Percentiles rank a stretch among this genome's conserved stretches.
These are phyloP conservation scores for Penicillium fimorum DNA, from an alignment of 495 filamentous ascomycete genomes.

Conservation along the genomic window DNA sequence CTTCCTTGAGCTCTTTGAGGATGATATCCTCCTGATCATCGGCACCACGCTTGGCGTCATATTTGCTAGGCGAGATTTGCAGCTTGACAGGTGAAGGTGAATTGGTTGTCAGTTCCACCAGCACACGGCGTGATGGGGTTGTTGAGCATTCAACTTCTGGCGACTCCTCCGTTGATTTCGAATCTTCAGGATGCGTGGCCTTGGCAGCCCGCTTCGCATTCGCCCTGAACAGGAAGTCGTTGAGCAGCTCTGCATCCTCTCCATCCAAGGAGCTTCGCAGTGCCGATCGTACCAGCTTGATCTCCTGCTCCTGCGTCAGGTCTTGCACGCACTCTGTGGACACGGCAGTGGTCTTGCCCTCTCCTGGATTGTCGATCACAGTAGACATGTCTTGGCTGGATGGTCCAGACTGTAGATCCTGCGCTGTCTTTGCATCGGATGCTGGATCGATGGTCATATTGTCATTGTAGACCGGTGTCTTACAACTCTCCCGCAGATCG, in stretches of 20 bases:
- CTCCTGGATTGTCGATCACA: constrained; percentile 7
- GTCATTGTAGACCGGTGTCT: constrained; percentile 19
- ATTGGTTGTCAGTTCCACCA: constrained; percentile 54
- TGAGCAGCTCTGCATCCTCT: constrained; percentile 59
- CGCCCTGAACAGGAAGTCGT: constrained; percentile 60
- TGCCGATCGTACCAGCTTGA: constrained; percentile 42
- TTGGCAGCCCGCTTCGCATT: constrained; percentile 59
- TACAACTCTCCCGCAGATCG: constrained; percentile 4
- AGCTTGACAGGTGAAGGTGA: constrained; percentile 51
- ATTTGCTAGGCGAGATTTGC: constrained; percentile 33
- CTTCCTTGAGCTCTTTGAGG: constrained; percentile 23
- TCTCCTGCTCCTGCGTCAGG: constrained; percentile 35
- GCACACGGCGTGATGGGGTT: constrained; percentile 45
- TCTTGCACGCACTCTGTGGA: constrained; percentile 22
- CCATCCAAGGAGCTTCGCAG: constrained; percentile 46
- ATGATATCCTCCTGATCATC: constrained; percentile 17
- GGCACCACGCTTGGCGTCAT: constrained; percentile 10
- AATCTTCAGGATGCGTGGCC: constrained; percentile 27
- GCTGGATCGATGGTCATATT: constrained; percentile 5
- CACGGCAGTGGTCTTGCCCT: constrained; percentile 4
- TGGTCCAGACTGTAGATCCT: constrained; percentile 13
- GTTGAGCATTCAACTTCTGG: constrained; percentile 33
- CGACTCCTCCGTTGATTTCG: constrained; percentile 19
- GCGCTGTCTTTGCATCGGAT: constrained; percentile 14
- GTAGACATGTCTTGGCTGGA: constrained; percentile 5